Percentiles rank a stretch among this genome's conserved stretches.
These are phyloP conservation scores for Acanthochlamys bracteata DNA, from an alignment of 106 monocot species.

Conservation along the genomic window DNA sequence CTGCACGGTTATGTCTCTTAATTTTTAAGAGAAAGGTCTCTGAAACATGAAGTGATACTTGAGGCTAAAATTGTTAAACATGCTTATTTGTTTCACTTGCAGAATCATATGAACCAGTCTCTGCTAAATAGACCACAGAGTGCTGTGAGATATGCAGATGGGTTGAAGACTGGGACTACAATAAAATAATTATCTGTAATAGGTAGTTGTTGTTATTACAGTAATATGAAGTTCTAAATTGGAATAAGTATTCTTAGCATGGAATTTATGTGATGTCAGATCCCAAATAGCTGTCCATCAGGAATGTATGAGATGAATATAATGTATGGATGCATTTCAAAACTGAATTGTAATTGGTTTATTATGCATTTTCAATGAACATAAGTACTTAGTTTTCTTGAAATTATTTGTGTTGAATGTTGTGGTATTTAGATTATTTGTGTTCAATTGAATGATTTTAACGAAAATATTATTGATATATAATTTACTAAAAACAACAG, in stretches of 20 bases:
- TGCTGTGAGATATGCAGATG: constrained; percentile 95
- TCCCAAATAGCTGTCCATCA: constrained; percentile 99
- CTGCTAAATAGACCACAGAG: constrained; percentile 94
- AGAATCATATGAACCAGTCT: constrained; percentile 72
- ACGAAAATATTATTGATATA: no score
- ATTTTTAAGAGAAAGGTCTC: no score
- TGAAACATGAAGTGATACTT: no score
- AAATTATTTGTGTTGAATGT: no score
- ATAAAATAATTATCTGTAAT: constrained; percentile 96
- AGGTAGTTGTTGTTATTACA: constrained; percentile 36
- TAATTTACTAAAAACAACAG: no score
- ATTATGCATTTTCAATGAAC: no score
- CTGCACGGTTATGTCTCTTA: constrained; percentile 41
- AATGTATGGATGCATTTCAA: no score
- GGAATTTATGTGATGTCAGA: constrained; percentile 21
- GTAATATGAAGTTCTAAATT: neutral
- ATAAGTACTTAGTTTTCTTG: no score
- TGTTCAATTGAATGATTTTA: no score
- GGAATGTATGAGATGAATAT: constrained; percentile 40
- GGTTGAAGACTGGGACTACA: constrained; percentile 99
- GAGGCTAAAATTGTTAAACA: neutral
- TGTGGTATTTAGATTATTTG: no score
- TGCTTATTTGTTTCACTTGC: constrained; percentile 13
- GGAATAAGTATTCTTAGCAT: neutral
- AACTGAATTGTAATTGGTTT: no score